Percentiles rank a stretch among this genome's conserved stretches.
Evolutionary conservation across 805 yeast genomes (phyloP).

Genomic region (Schizosaccharomyces cryophilus): DNA sequence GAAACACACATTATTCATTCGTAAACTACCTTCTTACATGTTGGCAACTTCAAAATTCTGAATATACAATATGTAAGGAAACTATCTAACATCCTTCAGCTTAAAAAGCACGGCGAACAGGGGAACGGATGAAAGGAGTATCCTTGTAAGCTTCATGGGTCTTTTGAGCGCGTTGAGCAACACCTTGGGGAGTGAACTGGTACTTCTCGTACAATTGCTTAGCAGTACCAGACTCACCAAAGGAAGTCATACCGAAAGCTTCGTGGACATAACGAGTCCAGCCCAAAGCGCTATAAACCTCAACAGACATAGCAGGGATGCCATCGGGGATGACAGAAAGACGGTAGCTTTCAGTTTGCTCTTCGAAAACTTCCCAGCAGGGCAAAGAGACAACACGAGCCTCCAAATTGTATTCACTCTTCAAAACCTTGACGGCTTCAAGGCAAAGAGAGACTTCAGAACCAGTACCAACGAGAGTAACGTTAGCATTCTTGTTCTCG

Average conservation of each 20-base stretch:
- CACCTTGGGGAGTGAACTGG: constrained; percentile 80
- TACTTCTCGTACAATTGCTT: constrained; percentile 57
- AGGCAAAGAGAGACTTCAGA: constrained; percentile 73
- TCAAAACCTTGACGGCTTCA: constrained; percentile 55
- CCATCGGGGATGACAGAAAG: constrained; percentile 83
- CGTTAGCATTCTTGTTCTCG: constrained; percentile 30
- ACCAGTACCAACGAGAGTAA: constrained; percentile 73
- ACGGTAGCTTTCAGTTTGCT: constrained; percentile 57
- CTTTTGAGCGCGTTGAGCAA: constrained; percentile 63
- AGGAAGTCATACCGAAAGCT: constrained; percentile 84
- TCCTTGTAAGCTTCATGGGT: constrained; percentile 69
- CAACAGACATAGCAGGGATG: constrained; percentile 76
- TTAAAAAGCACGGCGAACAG: constrained; percentile 49
- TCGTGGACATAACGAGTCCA: constrained; percentile 93
- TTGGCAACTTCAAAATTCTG: too few relatives aligned
- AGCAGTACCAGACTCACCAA: constrained; percentile 91
- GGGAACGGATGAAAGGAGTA: constrained; percentile 34
- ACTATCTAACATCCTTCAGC: not conserved
- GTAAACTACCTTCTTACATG: not conserved
- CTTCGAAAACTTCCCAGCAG: constrained; percentile 73
- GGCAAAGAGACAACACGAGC: constrained; percentile 79
- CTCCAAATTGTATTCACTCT: constrained; percentile 34
- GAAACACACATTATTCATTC: not conserved
- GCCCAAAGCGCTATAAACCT: constrained; percentile 73
- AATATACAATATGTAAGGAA: not conserved